Conservation (phyloP, 768 basidiomycete species). For the Leccinellum rugosiceps region DNA sequence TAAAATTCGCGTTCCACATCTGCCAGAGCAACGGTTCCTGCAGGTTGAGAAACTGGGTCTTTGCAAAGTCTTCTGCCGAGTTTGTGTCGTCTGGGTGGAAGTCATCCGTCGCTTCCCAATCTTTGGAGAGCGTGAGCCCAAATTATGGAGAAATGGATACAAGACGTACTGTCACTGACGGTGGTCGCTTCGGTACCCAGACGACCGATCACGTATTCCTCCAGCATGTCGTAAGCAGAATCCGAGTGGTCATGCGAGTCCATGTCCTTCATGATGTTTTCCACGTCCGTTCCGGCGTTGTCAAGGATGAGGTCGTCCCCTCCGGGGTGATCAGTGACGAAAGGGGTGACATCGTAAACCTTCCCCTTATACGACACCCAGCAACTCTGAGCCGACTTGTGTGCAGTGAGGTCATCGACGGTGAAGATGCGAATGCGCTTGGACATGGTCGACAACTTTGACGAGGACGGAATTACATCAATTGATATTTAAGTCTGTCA, state of each 20-base stretch:
- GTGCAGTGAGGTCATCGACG: constrained; percentile 65
- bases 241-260: constrained; percentile 87
- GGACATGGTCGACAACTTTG: constrained; percentile 45
- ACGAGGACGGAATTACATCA: neutral
- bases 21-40: constrained; percentile 80
- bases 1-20: constrained; percentile 85
- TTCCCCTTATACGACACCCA: constrained; percentile 81
- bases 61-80: constrained; percentile 73
- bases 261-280: constrained; percentile 73
- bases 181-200: constrained; percentile 71
- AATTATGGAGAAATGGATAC: neutral
- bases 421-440: constrained; percentile 74
- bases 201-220: constrained; percentile 82
- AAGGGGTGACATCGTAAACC: constrained; percentile 87
- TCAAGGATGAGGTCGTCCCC: constrained; percentile 88
- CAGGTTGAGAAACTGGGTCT: constrained; percentile 90
- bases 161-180: constrained; percentile 70
- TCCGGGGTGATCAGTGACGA: constrained; percentile 88
- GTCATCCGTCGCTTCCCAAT: constrained; percentile 88
- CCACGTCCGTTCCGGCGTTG: constrained; percentile 83
- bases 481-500: neutral
- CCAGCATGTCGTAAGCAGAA: constrained; percentile 87
- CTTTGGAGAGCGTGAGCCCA: constrained; percentile 36
- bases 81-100: constrained; percentile 93
- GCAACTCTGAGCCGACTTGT: constrained; percentile 60